phyloP scores from a whole-genome alignment of 2,329 filamentous ascomycete genomes.

The Aureobasidium pullulans region DNA sequence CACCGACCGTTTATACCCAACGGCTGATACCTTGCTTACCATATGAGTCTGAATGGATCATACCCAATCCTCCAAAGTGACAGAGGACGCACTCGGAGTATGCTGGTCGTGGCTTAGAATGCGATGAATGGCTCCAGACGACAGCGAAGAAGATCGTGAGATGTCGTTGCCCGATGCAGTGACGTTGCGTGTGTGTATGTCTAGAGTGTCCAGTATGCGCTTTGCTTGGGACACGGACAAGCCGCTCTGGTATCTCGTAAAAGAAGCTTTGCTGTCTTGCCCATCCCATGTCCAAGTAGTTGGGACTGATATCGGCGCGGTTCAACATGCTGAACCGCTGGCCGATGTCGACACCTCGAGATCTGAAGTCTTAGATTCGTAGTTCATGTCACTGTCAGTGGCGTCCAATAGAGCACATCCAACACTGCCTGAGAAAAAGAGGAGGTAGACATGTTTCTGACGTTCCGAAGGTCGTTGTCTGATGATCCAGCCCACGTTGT shows the following conservation, averaged over 20 bases:
- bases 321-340: not conserved
- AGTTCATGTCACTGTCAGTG: not conserved
- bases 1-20: not conserved
- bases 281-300: too few species aligned
- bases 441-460: not conserved
- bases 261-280: too few species aligned
- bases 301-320: not conserved
- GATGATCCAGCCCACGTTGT: not conserved
- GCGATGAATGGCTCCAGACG: not conserved
- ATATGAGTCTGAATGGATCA: too few species aligned
- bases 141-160: not conserved
- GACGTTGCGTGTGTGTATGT: too few species aligned
- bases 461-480: not conserved
- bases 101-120: not conserved
- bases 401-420: not conserved
- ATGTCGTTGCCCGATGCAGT: too few species aligned
- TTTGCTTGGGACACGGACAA: too few species aligned
- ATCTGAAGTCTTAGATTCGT: not conserved
- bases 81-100: not conserved
- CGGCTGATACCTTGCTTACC: not conserved
- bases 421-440: not conserved
- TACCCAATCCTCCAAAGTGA: not conserved
- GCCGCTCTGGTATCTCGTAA: too few species aligned
- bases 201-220: not conserved
- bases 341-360: not conserved